phyloP scores from a whole-genome alignment of 1,284 basidiomycete genomes.

The Irpex sp. region DNA sequence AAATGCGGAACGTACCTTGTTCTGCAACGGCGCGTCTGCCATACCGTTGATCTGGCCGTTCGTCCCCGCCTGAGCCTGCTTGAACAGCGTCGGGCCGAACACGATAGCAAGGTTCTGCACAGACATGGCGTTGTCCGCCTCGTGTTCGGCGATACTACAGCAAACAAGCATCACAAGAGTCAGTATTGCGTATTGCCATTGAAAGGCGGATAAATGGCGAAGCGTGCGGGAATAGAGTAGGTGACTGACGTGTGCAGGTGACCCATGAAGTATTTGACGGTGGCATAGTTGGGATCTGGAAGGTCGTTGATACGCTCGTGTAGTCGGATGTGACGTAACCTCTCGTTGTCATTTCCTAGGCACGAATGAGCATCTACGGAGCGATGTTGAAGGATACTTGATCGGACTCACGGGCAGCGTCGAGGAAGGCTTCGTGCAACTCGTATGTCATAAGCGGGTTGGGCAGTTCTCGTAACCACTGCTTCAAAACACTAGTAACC shows the following conservation, averaged over 20 bases:
- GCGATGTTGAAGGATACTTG: neutral
- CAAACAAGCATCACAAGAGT: neutral
- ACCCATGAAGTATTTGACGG: conserved; percentile 93
- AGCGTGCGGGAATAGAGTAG: neutral
- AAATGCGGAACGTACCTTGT: conserved; percentile 43
- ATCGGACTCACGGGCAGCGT: conserved; percentile 80
- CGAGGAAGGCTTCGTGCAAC: conserved; percentile 90
- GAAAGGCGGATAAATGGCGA: neutral
- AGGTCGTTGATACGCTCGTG: conserved; percentile 98
- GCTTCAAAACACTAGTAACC: conserved; percentile 88
- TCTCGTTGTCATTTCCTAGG: conserved; percentile 88
- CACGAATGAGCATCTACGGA: neutral
- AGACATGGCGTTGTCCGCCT: conserved; percentile 88
- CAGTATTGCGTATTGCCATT: neutral
- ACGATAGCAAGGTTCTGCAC: conserved; percentile 94
- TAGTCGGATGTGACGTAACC: conserved; percentile 89
- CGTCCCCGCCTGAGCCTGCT: conserved; percentile 37
- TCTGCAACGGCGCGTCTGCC: conserved; percentile 62
- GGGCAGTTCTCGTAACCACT: conserved; percentile 96
- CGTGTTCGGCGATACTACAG: conserved; percentile 71
- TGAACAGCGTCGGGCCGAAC: conserved; percentile 94
- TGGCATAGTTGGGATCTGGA: conserved; percentile 97
- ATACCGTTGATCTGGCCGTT: conserved; percentile 37
- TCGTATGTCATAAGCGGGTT: conserved; percentile 87
- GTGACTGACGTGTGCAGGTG: conserved; percentile 79